Percentiles rank a stretch among this genome's conserved stretches.
phyloP scores from a whole-genome alignment of 208 protist species.

The Borovskyia barvae region DNA sequence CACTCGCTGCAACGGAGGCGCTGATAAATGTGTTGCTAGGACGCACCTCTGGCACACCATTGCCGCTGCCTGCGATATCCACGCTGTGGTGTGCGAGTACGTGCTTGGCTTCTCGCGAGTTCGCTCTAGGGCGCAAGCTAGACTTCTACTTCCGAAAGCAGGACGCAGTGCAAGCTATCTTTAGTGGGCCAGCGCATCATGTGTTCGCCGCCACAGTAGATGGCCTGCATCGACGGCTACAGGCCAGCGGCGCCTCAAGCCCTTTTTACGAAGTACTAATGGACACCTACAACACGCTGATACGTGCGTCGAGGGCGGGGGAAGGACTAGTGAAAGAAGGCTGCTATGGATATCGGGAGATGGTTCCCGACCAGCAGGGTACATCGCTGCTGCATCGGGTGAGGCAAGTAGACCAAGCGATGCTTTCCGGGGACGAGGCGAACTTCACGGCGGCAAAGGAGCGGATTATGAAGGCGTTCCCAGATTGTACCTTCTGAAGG shows the following conservation, averaged over 20 bases:
- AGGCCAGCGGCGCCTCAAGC: conserved; percentile 19
- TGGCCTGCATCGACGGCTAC: conserved; percentile 62
- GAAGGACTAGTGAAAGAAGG: conserved; percentile 68
- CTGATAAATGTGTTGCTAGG: conserved; percentile 35
- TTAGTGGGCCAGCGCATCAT: conserved; percentile 19
- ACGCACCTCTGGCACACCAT: conserved; percentile 30
- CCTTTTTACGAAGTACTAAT: conserved; percentile 87
- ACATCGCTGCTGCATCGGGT: conserved; percentile 50
- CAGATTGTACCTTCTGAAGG: conserved; percentile 8
- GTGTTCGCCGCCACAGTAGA: conserved; percentile 44
- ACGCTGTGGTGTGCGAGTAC: conserved; percentile 63
- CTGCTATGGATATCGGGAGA: conserved; percentile 46
- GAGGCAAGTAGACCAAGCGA: conserved; percentile 59
- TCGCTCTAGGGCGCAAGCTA: conserved; percentile 69
- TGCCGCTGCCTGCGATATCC: conserved; percentile 44
- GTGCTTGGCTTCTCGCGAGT: conserved; percentile 66
- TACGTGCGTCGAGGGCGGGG: conserved; percentile 68
- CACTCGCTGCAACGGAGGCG: conserved; percentile 41
- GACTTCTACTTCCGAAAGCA: conserved; percentile 75
- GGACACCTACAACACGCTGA: conserved; percentile 76
- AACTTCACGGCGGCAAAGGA: conserved; percentile 57
- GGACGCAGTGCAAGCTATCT: conserved; percentile 63
- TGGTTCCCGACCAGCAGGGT: conserved; percentile 2
- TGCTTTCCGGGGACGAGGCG: conserved; percentile 64
- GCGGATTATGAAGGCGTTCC: conserved; percentile 43